phyloP scores from a whole-genome alignment of 331 rosid genomes.

The Pyrus hybrid region DNA sequence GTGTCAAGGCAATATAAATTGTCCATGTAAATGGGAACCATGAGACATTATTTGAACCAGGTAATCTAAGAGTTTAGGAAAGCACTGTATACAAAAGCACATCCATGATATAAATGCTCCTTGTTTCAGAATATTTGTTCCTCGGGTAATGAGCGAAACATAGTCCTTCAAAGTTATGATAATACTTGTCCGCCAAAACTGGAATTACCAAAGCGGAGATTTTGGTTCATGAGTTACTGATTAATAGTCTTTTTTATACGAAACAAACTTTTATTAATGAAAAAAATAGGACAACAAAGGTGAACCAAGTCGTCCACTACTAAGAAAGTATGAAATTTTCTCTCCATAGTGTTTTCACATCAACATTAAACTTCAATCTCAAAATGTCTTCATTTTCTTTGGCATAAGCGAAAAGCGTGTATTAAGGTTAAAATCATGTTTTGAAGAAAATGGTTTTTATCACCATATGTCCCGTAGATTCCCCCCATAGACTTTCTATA shows the following conservation, averaged over 20 bases:
- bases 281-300: no score
- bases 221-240: background rate
- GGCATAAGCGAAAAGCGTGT: background rate
- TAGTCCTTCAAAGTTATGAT: background rate
- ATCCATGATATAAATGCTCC: background rate
- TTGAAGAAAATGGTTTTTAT: background rate
- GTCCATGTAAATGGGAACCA: background rate
- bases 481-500: background rate
- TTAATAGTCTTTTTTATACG: background rate
- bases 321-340: background rate
- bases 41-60: background rate
- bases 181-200: background rate
- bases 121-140: background rate
- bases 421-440: background rate
- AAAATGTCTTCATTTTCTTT: background rate
- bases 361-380: background rate
- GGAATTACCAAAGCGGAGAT: background rate
- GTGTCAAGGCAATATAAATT: background rate
- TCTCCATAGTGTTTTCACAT: background rate
- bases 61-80: background rate
- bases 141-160: background rate
- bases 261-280: no score
- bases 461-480: background rate
- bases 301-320: no score
- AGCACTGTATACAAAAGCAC: background rate